These are phyloP conservation scores for Claviceps sp. DNA, from an alignment of 2,329 filamentous ascomycete species.

Conservation along the genomic window DNA sequence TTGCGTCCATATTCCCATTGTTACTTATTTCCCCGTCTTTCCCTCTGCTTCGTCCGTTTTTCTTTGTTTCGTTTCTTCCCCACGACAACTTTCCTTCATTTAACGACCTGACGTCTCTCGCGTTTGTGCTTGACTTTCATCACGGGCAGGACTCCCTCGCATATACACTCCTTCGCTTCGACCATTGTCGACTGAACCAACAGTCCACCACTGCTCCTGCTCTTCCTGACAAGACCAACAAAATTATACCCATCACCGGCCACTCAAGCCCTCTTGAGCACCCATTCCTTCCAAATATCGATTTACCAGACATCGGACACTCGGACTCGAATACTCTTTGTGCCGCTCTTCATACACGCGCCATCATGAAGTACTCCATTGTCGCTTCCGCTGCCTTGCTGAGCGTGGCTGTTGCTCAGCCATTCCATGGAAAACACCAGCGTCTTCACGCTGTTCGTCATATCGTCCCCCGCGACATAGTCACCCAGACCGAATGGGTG, in stretches of 20 bases:
- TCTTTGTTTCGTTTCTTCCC: not conserved
- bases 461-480: slow-evolving; percentile 22
- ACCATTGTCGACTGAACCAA: not conserved
- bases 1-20: not conserved
- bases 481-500: slow-evolving; percentile 38
- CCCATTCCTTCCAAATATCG: slow-evolving; percentile 4
- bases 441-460: slow-evolving; percentile 18
- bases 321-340: not conserved
- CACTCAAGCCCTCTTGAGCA: slow-evolving; percentile 1
- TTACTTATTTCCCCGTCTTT: not conserved
- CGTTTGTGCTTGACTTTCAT: slow-evolving; percentile 5
- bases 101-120: slow-evolving; percentile 3
- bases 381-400: slow-evolving; percentile 20
- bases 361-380: slow-evolving; percentile 27
- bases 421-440: slow-evolving; percentile 26
- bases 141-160: slow-evolving; percentile 7
- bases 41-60: not conserved
- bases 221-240: not conserved
- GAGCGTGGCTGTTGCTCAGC: slow-evolving; percentile 36
- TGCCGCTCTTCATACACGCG: not conserved
- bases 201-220: not conserved
- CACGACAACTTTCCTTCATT: slow-evolving; percentile 5
- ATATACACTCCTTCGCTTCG: slow-evolving; percentile 7
- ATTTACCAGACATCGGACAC: slow-evolving; percentile 1
- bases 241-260: not conserved